These are phyloP conservation scores for Pestalotiopsis sp. DNA, from an alignment of 2,329 filamentous ascomycete species.

Conservation along the genomic window DNA sequence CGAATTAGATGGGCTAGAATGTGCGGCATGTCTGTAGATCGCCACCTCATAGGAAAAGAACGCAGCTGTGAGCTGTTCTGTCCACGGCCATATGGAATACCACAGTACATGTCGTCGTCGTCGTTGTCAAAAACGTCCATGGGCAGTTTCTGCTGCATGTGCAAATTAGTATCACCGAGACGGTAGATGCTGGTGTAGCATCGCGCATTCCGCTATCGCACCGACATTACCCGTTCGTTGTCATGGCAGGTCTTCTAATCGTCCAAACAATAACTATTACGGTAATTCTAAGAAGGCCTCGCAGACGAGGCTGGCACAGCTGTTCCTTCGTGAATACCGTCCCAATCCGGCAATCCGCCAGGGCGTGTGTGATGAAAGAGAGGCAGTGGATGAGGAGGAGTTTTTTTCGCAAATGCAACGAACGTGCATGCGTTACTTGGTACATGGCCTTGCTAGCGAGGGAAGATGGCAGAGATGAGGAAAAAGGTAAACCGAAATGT, in stretches of 20 bases:
- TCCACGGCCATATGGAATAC: background rate
- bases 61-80: background rate
- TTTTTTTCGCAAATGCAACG: too few relatives aligned
- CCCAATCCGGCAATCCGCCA: background rate
- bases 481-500: background rate
- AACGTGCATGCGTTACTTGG: background rate
- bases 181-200: background rate
- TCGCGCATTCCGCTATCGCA: background rate
- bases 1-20: background rate
- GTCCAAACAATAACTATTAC: background rate
- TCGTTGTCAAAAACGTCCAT: background rate
- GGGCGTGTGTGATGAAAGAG: too few relatives aligned
- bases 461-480: background rate
- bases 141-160: background rate
- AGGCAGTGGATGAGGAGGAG: background rate
- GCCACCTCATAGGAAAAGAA: background rate
- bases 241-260: background rate
- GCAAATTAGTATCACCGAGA: background rate
- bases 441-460: background rate
- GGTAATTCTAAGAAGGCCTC: background rate
- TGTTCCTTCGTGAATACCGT: background rate
- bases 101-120: background rate
- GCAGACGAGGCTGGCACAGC: background rate
- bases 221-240: background rate
- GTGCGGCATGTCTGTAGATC: background rate